A percentile compares a stretch with the other conserved stretches of the same genome.
Evolutionary conservation across 2,329 filamentous ascomycete genomes (phyloP).

Genomic region (Xylariaceae sp.): DNA sequence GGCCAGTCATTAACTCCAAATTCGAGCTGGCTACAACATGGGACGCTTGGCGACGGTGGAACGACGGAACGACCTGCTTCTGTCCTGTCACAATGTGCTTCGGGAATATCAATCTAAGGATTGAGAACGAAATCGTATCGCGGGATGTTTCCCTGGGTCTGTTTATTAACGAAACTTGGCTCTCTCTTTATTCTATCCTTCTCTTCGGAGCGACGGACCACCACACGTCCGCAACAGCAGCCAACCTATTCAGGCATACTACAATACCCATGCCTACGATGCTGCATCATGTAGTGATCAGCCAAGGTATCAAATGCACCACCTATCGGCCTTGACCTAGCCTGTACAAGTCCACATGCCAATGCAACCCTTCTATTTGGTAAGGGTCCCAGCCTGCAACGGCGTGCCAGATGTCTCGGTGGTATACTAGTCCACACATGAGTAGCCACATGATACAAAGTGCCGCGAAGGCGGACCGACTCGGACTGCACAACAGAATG

Average conservation of each 20-base stretch:
- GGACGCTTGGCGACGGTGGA: no score
- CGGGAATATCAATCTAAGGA: no score
- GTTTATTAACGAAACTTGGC: no score
- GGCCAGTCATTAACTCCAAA: no score
- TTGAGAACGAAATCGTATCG: no score
- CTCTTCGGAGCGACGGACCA: constrained; percentile 18
- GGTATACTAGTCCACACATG: background rate
- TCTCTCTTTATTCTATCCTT: constrained; percentile 5
- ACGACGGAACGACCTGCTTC: no score
- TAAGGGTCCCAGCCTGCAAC: constrained; percentile 3
- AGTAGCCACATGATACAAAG: constrained; percentile 13
- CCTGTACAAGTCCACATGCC: constrained; percentile 9
- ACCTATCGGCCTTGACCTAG: constrained; percentile 7
- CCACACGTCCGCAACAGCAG: constrained; percentile 12
- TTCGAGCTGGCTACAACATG: no score
- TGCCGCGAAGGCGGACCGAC: constrained; percentile 12
- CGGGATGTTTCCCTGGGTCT: no score
- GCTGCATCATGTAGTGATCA: constrained; percentile 10
- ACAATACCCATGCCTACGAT: constrained; percentile 13
- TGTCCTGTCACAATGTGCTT: no score
- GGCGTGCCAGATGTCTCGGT: constrained; percentile 3
- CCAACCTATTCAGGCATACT: constrained; percentile 11
- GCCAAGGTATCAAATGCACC: constrained; percentile 4
- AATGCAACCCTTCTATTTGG: constrained; percentile 17
- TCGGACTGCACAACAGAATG: constrained; percentile 10